phyloP scores from a whole-genome alignment of 108 stramenopile species.

The Skeletonema marinoi region DNA sequence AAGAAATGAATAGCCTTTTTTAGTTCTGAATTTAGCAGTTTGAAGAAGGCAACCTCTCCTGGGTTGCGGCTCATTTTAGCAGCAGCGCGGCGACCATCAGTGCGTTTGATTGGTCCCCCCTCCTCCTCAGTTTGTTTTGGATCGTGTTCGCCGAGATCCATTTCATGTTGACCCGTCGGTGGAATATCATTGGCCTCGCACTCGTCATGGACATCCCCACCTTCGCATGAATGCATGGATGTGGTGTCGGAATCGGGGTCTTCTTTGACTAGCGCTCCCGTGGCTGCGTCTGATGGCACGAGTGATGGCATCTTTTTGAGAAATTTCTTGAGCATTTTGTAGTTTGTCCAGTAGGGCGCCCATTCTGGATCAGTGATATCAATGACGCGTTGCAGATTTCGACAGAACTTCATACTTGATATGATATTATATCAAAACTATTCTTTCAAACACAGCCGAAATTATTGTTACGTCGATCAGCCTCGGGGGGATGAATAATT shows the following conservation, averaged over 20 bases:
- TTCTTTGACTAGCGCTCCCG: neutral
- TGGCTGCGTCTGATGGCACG: conserved; percentile 49
- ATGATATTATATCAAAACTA: neutral
- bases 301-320: conserved; percentile 87
- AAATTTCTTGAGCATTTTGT: conserved; percentile 91
- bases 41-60: conserved; percentile 91
- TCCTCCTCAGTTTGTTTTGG: conserved; percentile 3
- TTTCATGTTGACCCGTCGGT: neutral
- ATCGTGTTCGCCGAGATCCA: neutral
- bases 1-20: conserved; percentile 92
- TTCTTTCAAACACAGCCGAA: no score
- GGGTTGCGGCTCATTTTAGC: conserved; percentile 49
- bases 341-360: conserved; percentile 89
- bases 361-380: conserved; percentile 88
- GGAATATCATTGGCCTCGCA: neutral
- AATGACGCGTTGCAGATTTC: conserved; percentile 82
- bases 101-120: conserved; percentile 8
- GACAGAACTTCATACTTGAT: conserved; percentile 82
- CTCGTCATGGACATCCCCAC: neutral
- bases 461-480: no score
- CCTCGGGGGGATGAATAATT: no score
- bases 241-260: conserved; percentile 4
- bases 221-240: neutral
- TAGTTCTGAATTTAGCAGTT: conserved; percentile 85
- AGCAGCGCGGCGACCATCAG: conserved; percentile 13